These are phyloP conservation scores for Oxyria digyna DNA, from an alignment of 148 eudicot species.

Conservation along the genomic window DNA sequence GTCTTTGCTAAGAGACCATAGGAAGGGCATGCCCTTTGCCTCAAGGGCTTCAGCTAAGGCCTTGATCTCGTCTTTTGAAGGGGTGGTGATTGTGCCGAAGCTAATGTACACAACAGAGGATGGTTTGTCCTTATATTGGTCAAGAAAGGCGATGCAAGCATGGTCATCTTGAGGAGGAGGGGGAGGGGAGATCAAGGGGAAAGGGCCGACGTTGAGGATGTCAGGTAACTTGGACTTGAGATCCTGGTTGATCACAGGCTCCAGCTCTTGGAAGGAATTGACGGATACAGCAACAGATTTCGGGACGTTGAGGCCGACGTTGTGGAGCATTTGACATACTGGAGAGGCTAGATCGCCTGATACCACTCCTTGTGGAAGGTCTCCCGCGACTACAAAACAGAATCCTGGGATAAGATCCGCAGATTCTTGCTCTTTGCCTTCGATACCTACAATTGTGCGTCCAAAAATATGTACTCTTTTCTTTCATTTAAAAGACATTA, in stretches of 20 bases:
- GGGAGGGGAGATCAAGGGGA: slow-evolving; percentile 25
- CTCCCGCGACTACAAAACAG: slow-evolving; percentile 20
- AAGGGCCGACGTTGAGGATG: slow-evolving; percentile 45
- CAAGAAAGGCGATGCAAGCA: slow-evolving; percentile 45
- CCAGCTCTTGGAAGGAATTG: slow-evolving; percentile 44
- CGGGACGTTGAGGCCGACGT: slow-evolving; percentile 28
- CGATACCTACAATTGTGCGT: slow-evolving; percentile 10
- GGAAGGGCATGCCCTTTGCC: slow-evolving; percentile 26
- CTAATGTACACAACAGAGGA: slow-evolving; percentile 40
- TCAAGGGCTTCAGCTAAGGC: slow-evolving; percentile 49
- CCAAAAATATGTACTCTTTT: not conserved
- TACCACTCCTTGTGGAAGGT: slow-evolving; percentile 33
- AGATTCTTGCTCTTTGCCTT: slow-evolving; percentile 17
- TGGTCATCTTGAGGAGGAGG: slow-evolving; percentile 20
- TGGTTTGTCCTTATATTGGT: slow-evolving; percentile 13
- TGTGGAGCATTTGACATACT: slow-evolving; percentile 37
- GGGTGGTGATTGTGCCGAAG: slow-evolving; percentile 40
- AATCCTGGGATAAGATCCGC: slow-evolving; percentile 39
- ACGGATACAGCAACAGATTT: slow-evolving; percentile 30
- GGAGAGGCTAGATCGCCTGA: slow-evolving; percentile 35
- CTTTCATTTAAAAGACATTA: not conserved
- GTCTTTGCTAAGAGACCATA: slow-evolving; percentile 47
- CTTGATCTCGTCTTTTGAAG: slow-evolving; percentile 26
- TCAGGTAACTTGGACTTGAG: slow-evolving; percentile 30
- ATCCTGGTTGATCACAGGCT: slow-evolving; percentile 19